Evolutionary conservation across 176 grass and related monocot genomes (phyloP), one percentile per base, ranked within the genome.

Genomic region (Phyllostachys edulis): DNA sequence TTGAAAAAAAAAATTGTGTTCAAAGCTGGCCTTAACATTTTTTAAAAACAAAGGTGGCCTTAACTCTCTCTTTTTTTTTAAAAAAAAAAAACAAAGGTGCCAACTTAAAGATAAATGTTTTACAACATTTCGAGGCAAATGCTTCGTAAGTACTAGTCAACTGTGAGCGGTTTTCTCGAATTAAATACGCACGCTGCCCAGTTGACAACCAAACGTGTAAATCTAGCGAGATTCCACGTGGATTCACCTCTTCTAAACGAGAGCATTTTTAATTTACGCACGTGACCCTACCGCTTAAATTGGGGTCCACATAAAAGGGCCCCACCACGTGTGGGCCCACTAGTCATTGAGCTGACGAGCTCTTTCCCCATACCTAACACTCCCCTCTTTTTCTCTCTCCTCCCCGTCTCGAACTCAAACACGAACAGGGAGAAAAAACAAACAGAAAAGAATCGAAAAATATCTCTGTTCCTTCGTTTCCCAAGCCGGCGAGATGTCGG

Each of bases 401-500:
- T 74, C 37, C 68, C 32, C 67, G 80, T 78, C 63, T 85, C 55
- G 20, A 81, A 56, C 52, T 70, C 75, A 24, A 84, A 38, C 66
- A 17, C 52, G 23, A 71, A 82, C 21, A 6, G 9, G 42, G 12
- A 2, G 26, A 50, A 47, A 47, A 74, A 41, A 4, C 18, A 40
- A 13, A 57, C 10, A 2, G 6, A 18, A 3, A 9, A 47, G 15
- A 45, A 10, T 20, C 34, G 1, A 67, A 59, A 90, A 86, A 78
- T 73, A 83, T 86, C 73, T 79, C 67, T 4, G 67, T 56, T 23
- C 34, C 15, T 9, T 44, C 20, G 46, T 57, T 12, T 9, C 51
- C 61, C 7, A 24, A 5, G 70, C 46, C 77, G 67, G 59, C 78
- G 62, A 90, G 72, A 90, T 93, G 91, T 83, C 82, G 74, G 82